These are phyloP conservation scores for Phytophthora fragariaefolia DNA, from an alignment of 352 stramenopile genomes.

Conservation along the genomic window DNA sequence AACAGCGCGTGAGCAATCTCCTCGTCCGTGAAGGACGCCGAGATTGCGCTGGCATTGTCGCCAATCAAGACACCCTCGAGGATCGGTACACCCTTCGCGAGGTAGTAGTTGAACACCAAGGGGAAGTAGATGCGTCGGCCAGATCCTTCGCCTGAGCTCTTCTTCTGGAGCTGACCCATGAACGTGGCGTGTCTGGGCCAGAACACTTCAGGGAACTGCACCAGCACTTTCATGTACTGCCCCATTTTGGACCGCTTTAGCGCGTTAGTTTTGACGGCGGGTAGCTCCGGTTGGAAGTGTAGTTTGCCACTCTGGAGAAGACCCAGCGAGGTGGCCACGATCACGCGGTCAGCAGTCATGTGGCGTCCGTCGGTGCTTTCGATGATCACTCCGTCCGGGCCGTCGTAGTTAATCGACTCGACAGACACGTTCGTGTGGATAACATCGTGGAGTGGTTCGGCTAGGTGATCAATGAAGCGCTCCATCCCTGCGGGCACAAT, in stretches of 20 bases:
- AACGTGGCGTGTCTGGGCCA: conserved; percentile 60
- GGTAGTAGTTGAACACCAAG: conserved; percentile 68
- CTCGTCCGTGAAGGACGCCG: conserved; percentile 50
- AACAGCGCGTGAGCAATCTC: conserved; percentile 58
- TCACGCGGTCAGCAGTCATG: conserved; percentile 48
- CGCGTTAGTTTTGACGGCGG: conserved; percentile 49
- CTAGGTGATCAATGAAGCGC: conserved; percentile 53
- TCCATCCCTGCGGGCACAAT: conserved; percentile 63
- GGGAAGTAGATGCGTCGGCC: conserved; percentile 55
- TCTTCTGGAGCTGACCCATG: conserved; percentile 46
- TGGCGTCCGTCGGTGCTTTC: conserved; percentile 35
- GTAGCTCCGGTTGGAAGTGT: conserved; percentile 58
- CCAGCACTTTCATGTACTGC: conserved; percentile 76
- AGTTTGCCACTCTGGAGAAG: conserved; percentile 57
- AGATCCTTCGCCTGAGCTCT: neutral
- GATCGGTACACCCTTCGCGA: conserved; percentile 54
- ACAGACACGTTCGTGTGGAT: conserved; percentile 48
- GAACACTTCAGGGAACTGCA: conserved; percentile 75
- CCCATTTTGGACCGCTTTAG: conserved; percentile 67
- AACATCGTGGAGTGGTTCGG: conserved; percentile 36
- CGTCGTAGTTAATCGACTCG: conserved; percentile 39
- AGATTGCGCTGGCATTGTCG: conserved; percentile 49
- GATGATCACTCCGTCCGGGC: conserved; percentile 41
- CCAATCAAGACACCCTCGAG: conserved; percentile 70
- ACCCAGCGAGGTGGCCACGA: conserved; percentile 66